These are phyloP conservation scores for Trichomonascus vanleenenianus DNA, from an alignment of 805 yeast species.

Conservation along the genomic window DNA sequence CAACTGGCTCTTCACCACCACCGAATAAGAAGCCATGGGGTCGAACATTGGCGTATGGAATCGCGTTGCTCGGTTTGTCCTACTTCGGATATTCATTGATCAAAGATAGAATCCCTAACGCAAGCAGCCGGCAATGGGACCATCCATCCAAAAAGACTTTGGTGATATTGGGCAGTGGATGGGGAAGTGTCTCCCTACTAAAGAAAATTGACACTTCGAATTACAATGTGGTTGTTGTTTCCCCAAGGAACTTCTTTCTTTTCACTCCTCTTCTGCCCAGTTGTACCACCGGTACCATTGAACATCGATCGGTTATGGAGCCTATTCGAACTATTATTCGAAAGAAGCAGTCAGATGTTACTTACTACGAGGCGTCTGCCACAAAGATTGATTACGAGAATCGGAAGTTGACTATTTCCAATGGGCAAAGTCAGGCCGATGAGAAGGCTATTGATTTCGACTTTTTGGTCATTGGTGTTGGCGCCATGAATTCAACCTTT, in stretches of 20 bases:
- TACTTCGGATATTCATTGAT: too few species aligned
- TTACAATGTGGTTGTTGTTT: constrained; percentile 82
- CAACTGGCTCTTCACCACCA: too few species aligned
- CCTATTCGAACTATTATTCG: constrained; percentile 85
- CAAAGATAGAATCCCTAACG: too few species aligned
- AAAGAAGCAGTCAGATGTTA: constrained; percentile 61
- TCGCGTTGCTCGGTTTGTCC: too few species aligned
- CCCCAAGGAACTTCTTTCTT: constrained; percentile 91
- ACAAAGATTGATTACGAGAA: constrained; percentile 67
- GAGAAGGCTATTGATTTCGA: constrained; percentile 55
- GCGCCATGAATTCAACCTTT: constrained; percentile 90
- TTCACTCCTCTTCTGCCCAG: constrained; percentile 96
- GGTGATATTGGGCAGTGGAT: constrained; percentile 71
- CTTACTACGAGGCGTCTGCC: constrained; percentile 89
- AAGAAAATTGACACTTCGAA: constrained; percentile 77
- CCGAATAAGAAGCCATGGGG: too few species aligned
- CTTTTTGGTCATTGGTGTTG: constrained; percentile 85
- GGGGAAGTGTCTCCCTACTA: constrained; percentile 87
- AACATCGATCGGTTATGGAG: constrained; percentile 82
- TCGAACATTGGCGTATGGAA: too few species aligned
- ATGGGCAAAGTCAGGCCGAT: constrained; percentile 34
- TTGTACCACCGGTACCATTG: constrained; percentile 90
- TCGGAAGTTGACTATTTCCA: constrained; percentile 51
- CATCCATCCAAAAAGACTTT: constrained; percentile 61
- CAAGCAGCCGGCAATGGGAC: too few species aligned